Base-by-base conservation (phyloP, 352 stramenopile genomes). In the Phytophthora lateralis region DNA sequence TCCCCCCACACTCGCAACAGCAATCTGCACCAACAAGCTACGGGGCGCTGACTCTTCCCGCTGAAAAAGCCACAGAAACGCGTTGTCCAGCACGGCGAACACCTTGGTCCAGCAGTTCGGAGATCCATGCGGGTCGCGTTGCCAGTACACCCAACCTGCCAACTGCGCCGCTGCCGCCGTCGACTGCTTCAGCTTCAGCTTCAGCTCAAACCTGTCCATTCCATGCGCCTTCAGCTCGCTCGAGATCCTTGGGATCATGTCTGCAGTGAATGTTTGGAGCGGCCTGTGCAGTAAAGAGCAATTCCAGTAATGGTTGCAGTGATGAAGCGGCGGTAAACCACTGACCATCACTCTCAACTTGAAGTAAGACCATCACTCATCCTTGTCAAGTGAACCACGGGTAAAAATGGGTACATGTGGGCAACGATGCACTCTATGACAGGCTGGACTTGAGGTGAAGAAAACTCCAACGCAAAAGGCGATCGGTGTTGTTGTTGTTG, bases 61-160 rank as follows among this genome's bases (percentile, higher is more conserved):
- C 47, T 83, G 68, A 46, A 84, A 86, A 45, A 90, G 66, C 69
- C 78, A 82, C 43, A 90, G 51, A 53, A 88, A 85, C 2, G 63
- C 67, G 38, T 79, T 68, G 42, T 79, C 58, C 34, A 90, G 63
- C 45, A 88, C 78, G 4, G 59, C 76, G 46, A 82, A 90, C 8
- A 87, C 80, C 50, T 88, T 88, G 35, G 80, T 90, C 80, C 80
- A 90, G 64, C 80, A 86, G 53, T 75, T 18, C 26, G 60, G 62
- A 37, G 78, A 72, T 55, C 52, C 37, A 12, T 18, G 34, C 14
- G 65, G 65, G 41, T 88, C 74, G 18, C 80, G 78, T 60, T 88
- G 76, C 80, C 80, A 90, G 59, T 88, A 88, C 49, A 90, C 69
- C 80, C 78, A 88, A 34, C 71, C 76, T 27, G 18, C 49, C 29